A percentile compares a stretch with the other conserved stretches of the same genome.
Conservation (phyloP, 208 protist genomes). For the Trypanosomatidae sp. region DNA sequence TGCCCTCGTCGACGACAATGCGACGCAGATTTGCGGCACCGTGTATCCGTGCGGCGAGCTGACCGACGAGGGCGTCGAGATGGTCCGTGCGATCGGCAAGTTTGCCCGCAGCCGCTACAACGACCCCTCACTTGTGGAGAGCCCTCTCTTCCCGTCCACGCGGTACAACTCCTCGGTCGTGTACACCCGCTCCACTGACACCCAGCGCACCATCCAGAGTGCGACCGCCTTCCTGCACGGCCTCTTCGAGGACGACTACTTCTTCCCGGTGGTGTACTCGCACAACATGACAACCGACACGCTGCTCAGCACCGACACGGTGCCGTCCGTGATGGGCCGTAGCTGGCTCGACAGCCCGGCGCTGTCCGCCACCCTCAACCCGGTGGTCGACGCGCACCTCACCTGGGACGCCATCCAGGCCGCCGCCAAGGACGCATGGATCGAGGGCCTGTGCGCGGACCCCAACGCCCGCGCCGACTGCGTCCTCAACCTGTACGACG, state of each 20-base stretch:
- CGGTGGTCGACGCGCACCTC: slow-evolving; percentile 25
- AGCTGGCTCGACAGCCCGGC: slow-evolving; percentile 25
- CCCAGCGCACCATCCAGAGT: slow-evolving; percentile 61
- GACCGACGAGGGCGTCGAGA: slow-evolving; percentile 35
- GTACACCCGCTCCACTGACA: slow-evolving; percentile 59
- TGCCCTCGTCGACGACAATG: slow-evolving; percentile 32
- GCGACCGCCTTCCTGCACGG: slow-evolving; percentile 40
- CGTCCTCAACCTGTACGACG: slow-evolving; percentile 49
- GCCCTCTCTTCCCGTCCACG: slow-evolving; percentile 28
- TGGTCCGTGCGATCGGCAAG: slow-evolving; percentile 43
- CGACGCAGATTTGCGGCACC: slow-evolving; percentile 40
- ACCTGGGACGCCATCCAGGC: slow-evolving; percentile 28
- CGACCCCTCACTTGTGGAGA: slow-evolving; percentile 22
- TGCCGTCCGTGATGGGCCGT: slow-evolving; percentile 26
- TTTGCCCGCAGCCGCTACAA: slow-evolving; percentile 47
- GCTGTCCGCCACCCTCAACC: slow-evolving; percentile 18
- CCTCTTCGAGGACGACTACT: slow-evolving; percentile 30
- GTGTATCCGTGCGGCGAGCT: slow-evolving; percentile 54
- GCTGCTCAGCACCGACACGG: slow-evolving; percentile 27
- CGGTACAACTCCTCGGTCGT: slow-evolving; percentile 50
- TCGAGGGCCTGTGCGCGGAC: slow-evolving; percentile 40
- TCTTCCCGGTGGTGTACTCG: slow-evolving; percentile 61
- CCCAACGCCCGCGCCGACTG: slow-evolving; percentile 31
- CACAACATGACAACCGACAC: slow-evolving; percentile 15
- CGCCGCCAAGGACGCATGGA: slow-evolving; percentile 36